phyloP scores from a whole-genome alignment of 2,329 filamentous ascomycete genomes.

The Colletotrichum somersetense region DNA sequence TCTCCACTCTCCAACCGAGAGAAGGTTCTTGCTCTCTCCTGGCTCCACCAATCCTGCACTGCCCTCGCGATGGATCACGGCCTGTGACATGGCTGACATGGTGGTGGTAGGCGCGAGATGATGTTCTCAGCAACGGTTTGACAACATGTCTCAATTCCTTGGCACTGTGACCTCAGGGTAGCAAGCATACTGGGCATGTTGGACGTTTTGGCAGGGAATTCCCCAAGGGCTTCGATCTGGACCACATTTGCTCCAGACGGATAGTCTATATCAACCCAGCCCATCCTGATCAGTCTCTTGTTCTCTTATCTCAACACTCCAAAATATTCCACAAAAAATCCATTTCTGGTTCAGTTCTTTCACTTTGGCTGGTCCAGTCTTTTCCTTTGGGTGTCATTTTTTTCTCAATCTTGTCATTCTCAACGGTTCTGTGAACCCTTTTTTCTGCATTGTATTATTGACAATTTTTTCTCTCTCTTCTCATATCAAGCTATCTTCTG shows the following conservation, averaged over 20 bases:
- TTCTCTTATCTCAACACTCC: conserved; percentile 25
- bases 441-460: background rate
- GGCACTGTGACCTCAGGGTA: conserved; percentile 32
- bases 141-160: conserved; percentile 41
- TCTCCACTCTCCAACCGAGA: conserved; percentile 4
- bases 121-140: conserved; percentile 36
- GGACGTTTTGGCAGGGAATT: conserved; percentile 5
- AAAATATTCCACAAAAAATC: conserved; percentile 25
- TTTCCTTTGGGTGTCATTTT: conserved; percentile 25
- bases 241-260: conserved; percentile 18
- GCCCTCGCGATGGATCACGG: conserved; percentile 32
- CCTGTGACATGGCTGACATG: conserved; percentile 40
- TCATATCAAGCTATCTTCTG: background rate
- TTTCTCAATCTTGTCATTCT: conserved; percentile 24
- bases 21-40: background rate
- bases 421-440: conserved; percentile 40
- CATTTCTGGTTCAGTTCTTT: conserved; percentile 36
- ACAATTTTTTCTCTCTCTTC: conserved; percentile 1
- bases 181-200: conserved; percentile 16
- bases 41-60: conserved; percentile 30
- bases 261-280: conserved; percentile 39
- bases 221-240: conserved; percentile 28
- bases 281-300: conserved; percentile 4
- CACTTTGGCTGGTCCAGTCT: conserved; percentile 39
- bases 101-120: conserved; percentile 20